Conservation (phyloP, 129 eudicot genomes). For the Apium graveolens region DNA sequence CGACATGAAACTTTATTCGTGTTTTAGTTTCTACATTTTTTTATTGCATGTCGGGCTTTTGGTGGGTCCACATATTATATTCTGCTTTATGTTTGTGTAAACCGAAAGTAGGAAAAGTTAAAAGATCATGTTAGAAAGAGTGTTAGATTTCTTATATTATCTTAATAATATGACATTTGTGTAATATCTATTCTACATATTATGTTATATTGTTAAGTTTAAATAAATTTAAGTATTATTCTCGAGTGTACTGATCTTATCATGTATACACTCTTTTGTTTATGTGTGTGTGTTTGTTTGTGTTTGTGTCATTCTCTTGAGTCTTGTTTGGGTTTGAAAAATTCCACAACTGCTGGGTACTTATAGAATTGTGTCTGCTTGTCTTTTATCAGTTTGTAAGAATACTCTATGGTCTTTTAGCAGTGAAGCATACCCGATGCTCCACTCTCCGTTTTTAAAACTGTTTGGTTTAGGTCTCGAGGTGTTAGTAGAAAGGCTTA, state of each 20-base stretch:
- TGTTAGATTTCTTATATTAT: neutral
- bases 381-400: neutral
- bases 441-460: neutral
- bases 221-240: neutral
- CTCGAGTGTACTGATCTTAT: neutral
- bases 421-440: neutral
- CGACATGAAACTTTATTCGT: neutral
- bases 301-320: neutral
- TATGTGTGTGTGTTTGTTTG: neutral
- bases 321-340: neutral
- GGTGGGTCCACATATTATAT: neutral
- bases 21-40: neutral
- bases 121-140: neutral
- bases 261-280: neutral
- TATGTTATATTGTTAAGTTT: neutral
- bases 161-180: neutral
- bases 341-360: neutral
- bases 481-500: neutral
- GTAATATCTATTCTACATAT: neutral
- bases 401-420: neutral
- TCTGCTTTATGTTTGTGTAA: neutral
- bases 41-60: neutral
- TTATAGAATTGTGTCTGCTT: neutral
- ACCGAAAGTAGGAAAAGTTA: neutral
- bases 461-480: neutral